Conservation (phyloP, 2,329 filamentous ascomycete genomes). For the Aspergillus sp. region DNA sequence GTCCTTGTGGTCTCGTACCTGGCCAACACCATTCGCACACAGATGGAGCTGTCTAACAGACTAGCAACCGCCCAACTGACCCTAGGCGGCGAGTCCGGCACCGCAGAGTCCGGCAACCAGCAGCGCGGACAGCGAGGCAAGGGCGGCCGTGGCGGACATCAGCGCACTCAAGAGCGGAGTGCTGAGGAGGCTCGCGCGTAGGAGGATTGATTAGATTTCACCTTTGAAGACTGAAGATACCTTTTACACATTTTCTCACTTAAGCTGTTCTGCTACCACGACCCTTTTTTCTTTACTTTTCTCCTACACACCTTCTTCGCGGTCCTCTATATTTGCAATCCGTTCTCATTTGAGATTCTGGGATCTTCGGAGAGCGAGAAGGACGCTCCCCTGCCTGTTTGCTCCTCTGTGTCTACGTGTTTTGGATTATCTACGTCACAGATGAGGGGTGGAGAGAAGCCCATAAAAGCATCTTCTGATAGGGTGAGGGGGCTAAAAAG, state of each 20-base stretch:
- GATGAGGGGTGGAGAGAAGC: not conserved
- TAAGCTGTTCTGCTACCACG: constrained; percentile 23
- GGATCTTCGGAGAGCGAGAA: constrained; percentile 24
- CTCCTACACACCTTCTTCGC: constrained; percentile 8
- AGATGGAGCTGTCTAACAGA: constrained; percentile 96
- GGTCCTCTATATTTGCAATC: constrained; percentile 2
- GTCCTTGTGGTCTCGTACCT: constrained; percentile 98
- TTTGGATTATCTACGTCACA: constrained; percentile 1
- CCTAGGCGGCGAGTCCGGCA: constrained; percentile 53
- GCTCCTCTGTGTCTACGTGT: not conserved
- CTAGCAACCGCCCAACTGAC: constrained; percentile 78
- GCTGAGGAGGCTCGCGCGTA: constrained; percentile 46
- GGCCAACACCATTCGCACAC: constrained; percentile 97
- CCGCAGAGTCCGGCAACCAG: constrained; percentile 42
- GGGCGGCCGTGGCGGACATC: constrained; percentile 44
- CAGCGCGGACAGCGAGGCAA: constrained; percentile 46
- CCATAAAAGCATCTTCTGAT: constrained; percentile 11
- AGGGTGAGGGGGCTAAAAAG: constrained; percentile 23
- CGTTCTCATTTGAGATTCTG: constrained; percentile 23
- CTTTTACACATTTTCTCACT: constrained; percentile 19
- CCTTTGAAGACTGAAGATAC: constrained; percentile 26
- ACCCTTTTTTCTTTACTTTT: constrained; percentile 23
- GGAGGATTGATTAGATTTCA: constrained; percentile 21
- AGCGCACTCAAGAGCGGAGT: constrained; percentile 44
- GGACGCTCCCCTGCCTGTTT: constrained; percentile 21